Conservation (phyloP, 371 early-diverging fungal species). For the Encephalitozoon cuniculi region DNA sequence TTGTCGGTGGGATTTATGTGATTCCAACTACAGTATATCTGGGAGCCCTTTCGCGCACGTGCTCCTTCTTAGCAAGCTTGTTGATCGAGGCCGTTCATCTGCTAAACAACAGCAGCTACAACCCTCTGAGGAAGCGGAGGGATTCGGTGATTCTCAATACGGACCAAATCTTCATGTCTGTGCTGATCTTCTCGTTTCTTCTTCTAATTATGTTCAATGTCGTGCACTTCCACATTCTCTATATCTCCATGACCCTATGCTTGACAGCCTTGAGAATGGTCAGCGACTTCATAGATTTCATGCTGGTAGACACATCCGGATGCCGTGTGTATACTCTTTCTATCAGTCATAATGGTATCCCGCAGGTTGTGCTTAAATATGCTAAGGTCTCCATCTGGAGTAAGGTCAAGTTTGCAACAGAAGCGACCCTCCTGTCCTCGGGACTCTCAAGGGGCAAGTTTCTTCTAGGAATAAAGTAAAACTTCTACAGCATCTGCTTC, state of each 20-base stretch:
- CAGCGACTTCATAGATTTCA: background rate
- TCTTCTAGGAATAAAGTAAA: background rate
- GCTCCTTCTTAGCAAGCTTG: background rate
- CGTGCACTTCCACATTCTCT: background rate
- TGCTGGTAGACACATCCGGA: background rate
- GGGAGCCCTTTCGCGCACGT: background rate
- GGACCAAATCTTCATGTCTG: constrained; percentile 28
- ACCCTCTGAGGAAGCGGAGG: constrained; percentile 19
- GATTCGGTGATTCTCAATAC: constrained; percentile 4
- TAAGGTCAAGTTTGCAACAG: background rate
- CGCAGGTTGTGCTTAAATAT: background rate
- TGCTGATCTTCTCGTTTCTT: constrained; percentile 8
- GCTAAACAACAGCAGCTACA: constrained; percentile 16
- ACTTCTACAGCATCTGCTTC: background rate
- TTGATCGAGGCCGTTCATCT: constrained; percentile 2
- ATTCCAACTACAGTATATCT: background rate
- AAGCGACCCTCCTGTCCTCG: background rate
- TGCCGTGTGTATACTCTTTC: background rate
- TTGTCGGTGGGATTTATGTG: background rate
- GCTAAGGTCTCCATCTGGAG: background rate
- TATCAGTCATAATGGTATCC: background rate
- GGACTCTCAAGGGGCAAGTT: background rate
- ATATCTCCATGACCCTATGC: background rate
- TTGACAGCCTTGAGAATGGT: background rate
- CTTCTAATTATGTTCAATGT: background rate